Evolutionary conservation across 371 early-diverging fungal genomes (phyloP), one percentile per base, ranked within the genome.

Genomic region (Nematocida minor): DNA sequence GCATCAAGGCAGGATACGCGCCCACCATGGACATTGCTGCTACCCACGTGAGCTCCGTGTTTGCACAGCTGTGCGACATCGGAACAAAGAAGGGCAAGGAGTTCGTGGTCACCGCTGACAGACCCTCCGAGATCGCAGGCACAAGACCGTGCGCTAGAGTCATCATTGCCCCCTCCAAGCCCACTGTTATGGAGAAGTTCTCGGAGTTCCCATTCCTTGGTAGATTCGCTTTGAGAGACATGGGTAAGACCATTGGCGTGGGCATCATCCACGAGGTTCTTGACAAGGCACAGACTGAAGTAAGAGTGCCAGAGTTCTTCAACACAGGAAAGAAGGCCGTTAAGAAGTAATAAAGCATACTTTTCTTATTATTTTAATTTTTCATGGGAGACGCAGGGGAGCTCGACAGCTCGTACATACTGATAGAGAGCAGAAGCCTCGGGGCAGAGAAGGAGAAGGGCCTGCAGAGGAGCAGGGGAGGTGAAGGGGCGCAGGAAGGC

Each of bases 171-270:
- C 83, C 84, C 18, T 60, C 66, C 38, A 85, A 85, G 69, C 78
- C 79, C 40, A 49, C 67, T 36, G 78, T 83, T 14, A 66, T 84
- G 66, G 85, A 85, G 48, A 55, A 6, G 2, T 62, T 79, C 47
- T 60, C 29, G 0, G 68, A 62, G n/a, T 81, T 79, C 79, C 83
- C 84, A 51, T 71, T 69, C 49, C 67, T 85, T 29, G 82, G 78
- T 54, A 71, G 80, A 46, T 84, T 84, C 67, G 84, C 83, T 27
- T 67, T 83, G 16, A 83, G 84, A 82, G 85, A 85, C 46, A 66
- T 67, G 47, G 79, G 69, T n/a, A 79, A 55, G 29, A 69, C 84
- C 42, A 84, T 85, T 54, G 81, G 47, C 36, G 67, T 81, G 41
- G 85, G 85, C 32, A 47, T 62, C 42, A 80, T 84, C 36, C 57